These are phyloP conservation scores for Trichoderma virens DNA, from an alignment of 495 filamentous ascomycete genomes.

Conservation along the genomic window DNA sequence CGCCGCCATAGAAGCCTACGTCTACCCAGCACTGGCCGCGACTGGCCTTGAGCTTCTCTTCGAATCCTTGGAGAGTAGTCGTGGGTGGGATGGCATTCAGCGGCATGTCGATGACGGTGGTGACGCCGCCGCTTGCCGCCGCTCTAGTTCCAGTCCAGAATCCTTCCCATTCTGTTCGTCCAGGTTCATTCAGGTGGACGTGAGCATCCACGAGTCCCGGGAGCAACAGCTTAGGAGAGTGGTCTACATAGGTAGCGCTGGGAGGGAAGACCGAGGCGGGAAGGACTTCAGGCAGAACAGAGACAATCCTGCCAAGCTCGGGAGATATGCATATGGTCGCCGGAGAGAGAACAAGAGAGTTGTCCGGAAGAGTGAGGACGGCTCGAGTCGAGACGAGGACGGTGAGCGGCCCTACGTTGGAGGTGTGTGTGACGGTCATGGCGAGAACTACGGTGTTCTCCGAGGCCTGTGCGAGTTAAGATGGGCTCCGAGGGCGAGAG, in stretches of 20 bases:
- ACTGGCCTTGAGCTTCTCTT: constrained; percentile 79
- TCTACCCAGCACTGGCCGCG: constrained; percentile 94
- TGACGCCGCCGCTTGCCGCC: constrained; percentile 92
- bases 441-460: constrained; percentile 7
- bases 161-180: constrained; percentile 96
- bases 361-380: constrained; percentile 61
- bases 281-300: constrained; percentile 65
- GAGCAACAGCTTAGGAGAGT: constrained; percentile 79
- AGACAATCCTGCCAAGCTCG: constrained; percentile 74
- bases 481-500: background rate
- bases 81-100: constrained; percentile 96
- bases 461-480: background rate
- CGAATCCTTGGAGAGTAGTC: constrained; percentile 74
- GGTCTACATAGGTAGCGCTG: constrained; percentile 67
- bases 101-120: constrained; percentile 98
- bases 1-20: constrained; percentile 94
- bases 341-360: constrained; percentile 43
- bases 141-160: constrained; percentile 91
- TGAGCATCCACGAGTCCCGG: constrained; percentile 95
- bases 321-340: constrained; percentile 74
- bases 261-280: constrained; percentile 63
- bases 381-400: constrained; percentile 80
- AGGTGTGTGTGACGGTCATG: constrained; percentile 19
- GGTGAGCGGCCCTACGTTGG: constrained; percentile 24
- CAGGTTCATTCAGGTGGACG: constrained; percentile 96